Base-by-base conservation (phyloP, 257 asterid species). In the Plantago major region DNA sequence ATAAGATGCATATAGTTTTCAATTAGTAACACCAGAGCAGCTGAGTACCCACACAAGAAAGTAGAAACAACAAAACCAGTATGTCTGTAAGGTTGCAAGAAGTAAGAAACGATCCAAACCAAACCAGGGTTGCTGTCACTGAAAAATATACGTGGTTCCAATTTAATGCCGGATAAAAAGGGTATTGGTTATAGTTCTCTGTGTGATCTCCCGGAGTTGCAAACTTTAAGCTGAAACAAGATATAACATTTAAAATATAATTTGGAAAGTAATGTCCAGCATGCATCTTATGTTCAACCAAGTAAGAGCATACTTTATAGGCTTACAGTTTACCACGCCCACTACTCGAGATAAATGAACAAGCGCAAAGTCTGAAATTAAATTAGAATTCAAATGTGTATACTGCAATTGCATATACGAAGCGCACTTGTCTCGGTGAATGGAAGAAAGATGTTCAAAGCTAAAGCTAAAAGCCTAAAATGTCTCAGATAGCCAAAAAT, bases 231-330 rank as follows among this genome's bases (percentile, higher is more conserved):
- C 54, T 54, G 22, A 18, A 14, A 19, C 43, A 19, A 46, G 15
- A 18, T 48, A 55, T 30, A 56, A 43, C 2, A 49, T 42, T 54
- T 9, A 6, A 22, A 60, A 26, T 10, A 60, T 43, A 56, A 19
- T 63, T 59, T 53, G 68, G 65, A 58, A 44, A 62, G 56, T 37
- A 49, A 14, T 68, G 42, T 42, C 71, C 22, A 55, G 42, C 48
- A 64, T 7, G 40, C 40, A 33, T 33, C 40, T 22, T 33, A 33
- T 33, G 40, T 33, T 33, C 40, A 33, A 33, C 40, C 6, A 5
- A 33, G 40, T 33, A 7, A 33, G 8, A 7, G 40, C 40, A 7
- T 33, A 7, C 8, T 33, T 33, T 7, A 33, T 33, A 7, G 40
- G 40, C 40, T 22, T 33, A 33, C 8, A 7, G 40, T 3, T 33